These are phyloP conservation scores for Alternaria arborescens DNA, from an alignment of 2,329 filamentous ascomycete species.

Conservation along the genomic window DNA sequence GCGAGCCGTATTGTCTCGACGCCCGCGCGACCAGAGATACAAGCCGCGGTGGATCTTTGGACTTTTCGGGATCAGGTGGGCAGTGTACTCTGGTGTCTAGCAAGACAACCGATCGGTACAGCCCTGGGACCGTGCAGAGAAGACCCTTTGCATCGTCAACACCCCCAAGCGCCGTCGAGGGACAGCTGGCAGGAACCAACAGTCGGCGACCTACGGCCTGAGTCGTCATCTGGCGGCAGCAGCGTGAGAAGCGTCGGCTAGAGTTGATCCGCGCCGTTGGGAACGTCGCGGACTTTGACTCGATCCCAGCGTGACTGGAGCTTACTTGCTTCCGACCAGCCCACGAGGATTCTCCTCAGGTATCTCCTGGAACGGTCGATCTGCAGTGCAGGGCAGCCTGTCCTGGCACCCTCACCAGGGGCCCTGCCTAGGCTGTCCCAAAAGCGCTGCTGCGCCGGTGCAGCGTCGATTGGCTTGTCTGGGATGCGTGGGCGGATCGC, in stretches of 20 bases:
- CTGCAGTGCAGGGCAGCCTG: slow-evolving; percentile 53
- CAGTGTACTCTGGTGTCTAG: slow-evolving; percentile 8
- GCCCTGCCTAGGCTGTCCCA: slow-evolving; percentile 41
- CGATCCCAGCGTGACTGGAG: slow-evolving; percentile 19
- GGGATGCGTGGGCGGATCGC: slow-evolving; percentile 48
- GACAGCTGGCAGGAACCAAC: slow-evolving; percentile 15
- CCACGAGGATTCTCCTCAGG: slow-evolving; percentile 30
- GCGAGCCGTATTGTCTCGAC: slow-evolving; percentile 34
- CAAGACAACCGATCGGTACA: slow-evolving; percentile 41
- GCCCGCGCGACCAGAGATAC: slow-evolving; percentile 18
- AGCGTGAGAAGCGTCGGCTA: slow-evolving; percentile 20
- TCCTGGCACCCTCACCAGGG: slow-evolving; percentile 42
- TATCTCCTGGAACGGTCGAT: slow-evolving; percentile 47
- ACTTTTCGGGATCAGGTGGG: slow-evolving; percentile 4
- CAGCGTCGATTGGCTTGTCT: slow-evolving; percentile 49
- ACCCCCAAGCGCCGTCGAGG: not conserved
- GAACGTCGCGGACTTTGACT: slow-evolving; percentile 15
- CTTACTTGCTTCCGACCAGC: slow-evolving; percentile 38
- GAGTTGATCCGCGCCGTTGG: slow-evolving; percentile 33
- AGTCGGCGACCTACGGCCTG: slow-evolving; percentile 18
- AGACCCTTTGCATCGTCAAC: slow-evolving; percentile 13
- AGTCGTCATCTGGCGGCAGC: slow-evolving; percentile 19
- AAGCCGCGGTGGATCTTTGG: slow-evolving; percentile 12
- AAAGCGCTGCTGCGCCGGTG: slow-evolving; percentile 51
- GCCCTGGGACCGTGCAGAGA: slow-evolving; percentile 24